Conservation (phyloP, 2,329 filamentous ascomycete species). For the Penicillium italicum region DNA sequence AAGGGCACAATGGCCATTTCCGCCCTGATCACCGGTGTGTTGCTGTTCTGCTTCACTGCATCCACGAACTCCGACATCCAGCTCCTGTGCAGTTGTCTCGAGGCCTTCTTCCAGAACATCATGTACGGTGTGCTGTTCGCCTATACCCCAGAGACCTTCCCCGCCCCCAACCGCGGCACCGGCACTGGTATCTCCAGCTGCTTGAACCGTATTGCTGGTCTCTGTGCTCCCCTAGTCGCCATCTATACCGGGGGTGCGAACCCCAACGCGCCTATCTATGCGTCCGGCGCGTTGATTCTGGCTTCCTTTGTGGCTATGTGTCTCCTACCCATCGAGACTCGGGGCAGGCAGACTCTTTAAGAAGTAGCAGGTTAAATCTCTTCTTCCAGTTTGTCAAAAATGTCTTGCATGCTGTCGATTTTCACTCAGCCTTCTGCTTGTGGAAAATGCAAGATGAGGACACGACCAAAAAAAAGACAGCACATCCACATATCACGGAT, state of each 20-base stretch:
- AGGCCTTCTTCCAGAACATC: constrained; percentile 56
- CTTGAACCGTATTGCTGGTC: constrained; percentile 45
- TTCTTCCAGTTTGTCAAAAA: background rate
- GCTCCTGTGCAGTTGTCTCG: constrained; percentile 51
- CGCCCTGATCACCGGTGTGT: constrained; percentile 51
- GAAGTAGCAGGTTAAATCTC: background rate
- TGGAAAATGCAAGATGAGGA: background rate
- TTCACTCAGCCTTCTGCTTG: background rate
- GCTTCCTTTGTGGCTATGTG: constrained; percentile 47
- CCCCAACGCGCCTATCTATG: constrained; percentile 46
- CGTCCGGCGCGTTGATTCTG: constrained; percentile 43
- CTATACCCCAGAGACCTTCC: constrained; percentile 59
- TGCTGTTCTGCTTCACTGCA: constrained; percentile 55
- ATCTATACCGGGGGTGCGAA: constrained; percentile 39
- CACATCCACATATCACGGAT: background rate
- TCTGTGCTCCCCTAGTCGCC: constrained; percentile 46
- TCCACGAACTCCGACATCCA: constrained; percentile 48
- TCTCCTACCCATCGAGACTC: constrained; percentile 47
- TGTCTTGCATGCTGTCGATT: background rate
- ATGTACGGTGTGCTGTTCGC: constrained; percentile 58
- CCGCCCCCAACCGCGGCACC: constrained; percentile 53
- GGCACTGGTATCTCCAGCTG: constrained; percentile 50
- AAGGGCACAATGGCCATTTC: constrained; percentile 56
- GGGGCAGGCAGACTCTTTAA: constrained; percentile 42
- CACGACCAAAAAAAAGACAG: background rate